These are phyloP conservation scores for Lizonia empirigonia DNA, from an alignment of 2,329 filamentous ascomycete genomes.

Conservation along the genomic window DNA sequence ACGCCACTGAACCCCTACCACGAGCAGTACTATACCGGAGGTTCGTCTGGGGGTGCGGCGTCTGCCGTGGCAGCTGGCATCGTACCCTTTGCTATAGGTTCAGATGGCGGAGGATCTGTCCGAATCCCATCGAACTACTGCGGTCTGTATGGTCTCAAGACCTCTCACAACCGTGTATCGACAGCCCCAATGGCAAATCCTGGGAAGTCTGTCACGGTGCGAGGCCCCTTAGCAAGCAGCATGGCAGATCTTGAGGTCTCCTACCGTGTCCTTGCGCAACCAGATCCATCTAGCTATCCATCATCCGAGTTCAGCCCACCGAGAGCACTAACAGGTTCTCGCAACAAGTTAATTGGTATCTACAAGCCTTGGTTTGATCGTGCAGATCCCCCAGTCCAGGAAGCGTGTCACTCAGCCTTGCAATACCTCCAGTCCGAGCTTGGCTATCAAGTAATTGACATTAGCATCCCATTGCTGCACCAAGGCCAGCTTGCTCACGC, in stretches of 20 bases:
- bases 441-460: constrained; percentile 63
- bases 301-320: constrained; percentile 68
- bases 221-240: constrained; percentile 76
- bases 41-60: constrained; percentile 77
- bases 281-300: constrained; percentile 66
- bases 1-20: constrained; percentile 82
- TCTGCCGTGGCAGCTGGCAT: constrained; percentile 73
- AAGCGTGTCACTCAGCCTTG: constrained; percentile 66
- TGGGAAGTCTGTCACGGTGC: constrained; percentile 67
- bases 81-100: constrained; percentile 73
- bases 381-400: constrained; percentile 68
- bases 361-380: constrained; percentile 71
- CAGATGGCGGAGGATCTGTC: constrained; percentile 75
- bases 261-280: constrained; percentile 79
- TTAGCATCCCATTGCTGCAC: constrained; percentile 68
- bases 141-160: constrained; percentile 81
- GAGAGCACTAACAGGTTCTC: constrained; percentile 50
- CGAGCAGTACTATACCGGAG: constrained; percentile 75
- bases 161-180: constrained; percentile 73
- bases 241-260: constrained; percentile 79
- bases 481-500: constrained; percentile 79
- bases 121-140: constrained; percentile 77
- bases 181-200: constrained; percentile 63
- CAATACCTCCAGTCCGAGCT: constrained; percentile 60
- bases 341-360: constrained; percentile 70